These are phyloP conservation scores for Erysimum pusillum DNA, from an alignment of 441 rosid genomes.

Conservation along the genomic window DNA sequence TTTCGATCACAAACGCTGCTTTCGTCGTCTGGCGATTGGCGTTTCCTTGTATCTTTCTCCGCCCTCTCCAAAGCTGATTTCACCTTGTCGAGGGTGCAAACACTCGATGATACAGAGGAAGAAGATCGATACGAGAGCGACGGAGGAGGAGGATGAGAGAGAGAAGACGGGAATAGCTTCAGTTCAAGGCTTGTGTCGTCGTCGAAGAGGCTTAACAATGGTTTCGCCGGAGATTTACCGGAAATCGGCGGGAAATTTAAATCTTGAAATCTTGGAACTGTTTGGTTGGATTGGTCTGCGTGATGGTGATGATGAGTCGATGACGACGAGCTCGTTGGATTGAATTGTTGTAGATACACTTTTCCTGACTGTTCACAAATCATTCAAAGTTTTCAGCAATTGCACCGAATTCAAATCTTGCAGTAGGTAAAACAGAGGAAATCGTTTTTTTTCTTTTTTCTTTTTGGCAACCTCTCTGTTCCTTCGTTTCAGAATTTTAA, in stretches of 20 bases:
- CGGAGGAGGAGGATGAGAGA: not conserved
- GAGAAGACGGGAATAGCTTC: conserved; percentile 51
- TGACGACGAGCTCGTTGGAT: conserved; percentile 49
- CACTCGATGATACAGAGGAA: conserved; percentile 57
- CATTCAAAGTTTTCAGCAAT: not conserved
- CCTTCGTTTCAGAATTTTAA: not conserved
- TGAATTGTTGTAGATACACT: conserved; percentile 73
- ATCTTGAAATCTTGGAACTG: conserved; percentile 65
- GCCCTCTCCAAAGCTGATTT: conserved; percentile 78
- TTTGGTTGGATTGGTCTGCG: conserved; percentile 47
- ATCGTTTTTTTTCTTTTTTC: not conserved
- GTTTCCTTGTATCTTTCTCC: conserved; percentile 57
- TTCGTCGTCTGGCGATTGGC: conserved; percentile 55
- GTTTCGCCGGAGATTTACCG: conserved; percentile 45
- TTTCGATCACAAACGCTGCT: conserved; percentile 51
- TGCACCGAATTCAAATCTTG: not conserved
- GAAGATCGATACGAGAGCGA: conserved; percentile 36
- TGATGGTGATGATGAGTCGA: conserved; percentile 24
- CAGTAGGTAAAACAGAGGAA: not conserved
- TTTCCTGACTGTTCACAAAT: conserved; percentile 76
- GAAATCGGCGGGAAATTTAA: conserved; percentile 69
- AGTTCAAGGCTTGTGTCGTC: conserved; percentile 63
- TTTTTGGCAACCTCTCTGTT: not conserved
- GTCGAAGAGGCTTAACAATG: conserved; percentile 62
- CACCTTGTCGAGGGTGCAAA: conserved; percentile 87